Percentiles rank a stretch among this genome's conserved stretches.
These are phyloP conservation scores for Botrytis sinoallii DNA, from an alignment of 2,329 filamentous ascomycete genomes.

Conservation along the genomic window DNA sequence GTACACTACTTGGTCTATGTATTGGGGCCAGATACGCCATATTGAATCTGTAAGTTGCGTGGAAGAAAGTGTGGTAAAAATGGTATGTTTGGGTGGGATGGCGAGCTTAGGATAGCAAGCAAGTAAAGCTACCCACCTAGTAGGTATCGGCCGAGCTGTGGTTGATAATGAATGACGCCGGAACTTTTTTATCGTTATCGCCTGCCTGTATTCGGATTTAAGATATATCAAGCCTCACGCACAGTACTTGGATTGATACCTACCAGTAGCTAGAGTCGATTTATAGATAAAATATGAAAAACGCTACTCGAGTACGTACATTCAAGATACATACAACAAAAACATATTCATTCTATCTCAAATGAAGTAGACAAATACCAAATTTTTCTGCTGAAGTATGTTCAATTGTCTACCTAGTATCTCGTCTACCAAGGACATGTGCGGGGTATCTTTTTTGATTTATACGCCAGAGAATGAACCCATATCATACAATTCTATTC, in stretches of 20 bases:
- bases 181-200: conserved; percentile 21
- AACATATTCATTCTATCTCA: neutral
- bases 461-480: conserved; percentile 27
- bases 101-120: neutral
- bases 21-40: conserved; percentile 98
- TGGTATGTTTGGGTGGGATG: neutral
- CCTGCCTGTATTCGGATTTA: conserved; percentile 14
- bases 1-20: conserved; percentile 85
- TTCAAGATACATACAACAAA: neutral
- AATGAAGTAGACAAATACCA: neutral
- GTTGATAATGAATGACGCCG: conserved; percentile 16
- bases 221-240: neutral
- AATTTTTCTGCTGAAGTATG: neutral
- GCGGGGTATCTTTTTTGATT: conserved; percentile 34
- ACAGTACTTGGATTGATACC: neutral
- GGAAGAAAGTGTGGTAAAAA: neutral
- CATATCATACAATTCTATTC: conserved; percentile 13
- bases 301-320: neutral
- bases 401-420: conserved; percentile 14
- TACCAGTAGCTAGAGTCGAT: neutral
- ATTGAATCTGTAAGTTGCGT: conserved; percentile 10
- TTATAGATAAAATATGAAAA: neutral
- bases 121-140: conserved; percentile 14
- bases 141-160: neutral
- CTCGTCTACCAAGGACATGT: conserved; percentile 17